phyloP scores from a whole-genome alignment of 2,329 filamentous ascomycete genomes.

The Verruconis gallopava region DNA sequence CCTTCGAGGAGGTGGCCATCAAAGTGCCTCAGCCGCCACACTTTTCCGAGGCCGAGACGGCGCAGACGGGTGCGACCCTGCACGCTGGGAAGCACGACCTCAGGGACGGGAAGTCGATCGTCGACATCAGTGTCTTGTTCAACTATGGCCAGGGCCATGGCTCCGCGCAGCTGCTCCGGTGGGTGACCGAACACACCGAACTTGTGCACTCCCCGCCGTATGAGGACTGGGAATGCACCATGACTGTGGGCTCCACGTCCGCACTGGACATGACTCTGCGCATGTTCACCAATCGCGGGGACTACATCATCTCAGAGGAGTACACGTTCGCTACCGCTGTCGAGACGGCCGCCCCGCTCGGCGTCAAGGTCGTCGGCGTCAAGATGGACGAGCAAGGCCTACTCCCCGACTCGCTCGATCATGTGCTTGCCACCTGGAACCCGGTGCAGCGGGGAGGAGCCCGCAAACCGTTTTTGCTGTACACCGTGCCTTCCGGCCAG shows the following conservation, averaged over 20 bases:
- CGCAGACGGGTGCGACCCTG: conserved; percentile 43
- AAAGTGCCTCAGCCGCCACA: conserved; percentile 56
- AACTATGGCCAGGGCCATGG: conserved; percentile 89
- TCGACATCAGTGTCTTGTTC: conserved; percentile 74
- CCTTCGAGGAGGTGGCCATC: conserved; percentile 66
- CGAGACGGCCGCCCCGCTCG: conserved; percentile 51
- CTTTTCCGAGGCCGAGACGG: conserved; percentile 58
- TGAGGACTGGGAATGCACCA: conserved; percentile 72
- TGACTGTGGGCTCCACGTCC: conserved; percentile 77
- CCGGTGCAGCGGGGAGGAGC: conserved; percentile 35
- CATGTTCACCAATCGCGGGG: conserved; percentile 64
- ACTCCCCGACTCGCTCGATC: conserved; percentile 47
- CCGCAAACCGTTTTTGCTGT: conserved; percentile 53
- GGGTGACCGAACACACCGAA: conserved; percentile 90
- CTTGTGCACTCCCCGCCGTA: conserved; percentile 79
- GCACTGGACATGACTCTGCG: conserved; percentile 73
- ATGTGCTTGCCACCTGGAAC: conserved; percentile 54
- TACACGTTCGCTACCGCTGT: conserved; percentile 77
- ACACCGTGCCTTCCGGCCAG: conserved; percentile 69
- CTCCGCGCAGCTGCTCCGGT: conserved; percentile 75
- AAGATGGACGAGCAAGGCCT: conserved; percentile 56
- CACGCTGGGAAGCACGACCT: conserved; percentile 76
- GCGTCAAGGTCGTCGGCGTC: conserved; percentile 46
- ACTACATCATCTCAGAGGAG: conserved; percentile 74
- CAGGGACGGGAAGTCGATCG: conserved; percentile 45